Evolutionary conservation across 805 yeast species (phyloP).

Genomic region (Teunomyces atbi): DNA sequence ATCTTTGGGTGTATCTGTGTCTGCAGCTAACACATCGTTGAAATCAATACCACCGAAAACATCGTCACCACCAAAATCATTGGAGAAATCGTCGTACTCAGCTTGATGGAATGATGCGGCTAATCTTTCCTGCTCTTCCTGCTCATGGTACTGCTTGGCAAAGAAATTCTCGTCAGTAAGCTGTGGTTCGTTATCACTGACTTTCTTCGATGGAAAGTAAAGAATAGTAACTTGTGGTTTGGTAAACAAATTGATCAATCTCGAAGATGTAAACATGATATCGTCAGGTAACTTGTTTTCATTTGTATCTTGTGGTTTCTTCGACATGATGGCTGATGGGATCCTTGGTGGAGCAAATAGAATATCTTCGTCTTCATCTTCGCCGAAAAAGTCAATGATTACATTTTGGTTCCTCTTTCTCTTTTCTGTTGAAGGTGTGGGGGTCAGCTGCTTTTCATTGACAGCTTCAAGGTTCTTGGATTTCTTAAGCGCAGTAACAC

Average conservation of each 20-base stretch:
- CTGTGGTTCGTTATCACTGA: constrained; percentile 22
- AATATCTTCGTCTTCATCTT: constrained; percentile 30
- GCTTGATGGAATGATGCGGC: constrained; percentile 41
- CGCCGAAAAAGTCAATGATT: constrained; percentile 32
- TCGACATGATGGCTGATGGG: constrained; percentile 17
- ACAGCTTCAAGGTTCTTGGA: constrained; percentile 24
- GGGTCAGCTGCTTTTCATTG: constrained; percentile 2
- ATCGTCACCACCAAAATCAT: constrained; percentile 33
- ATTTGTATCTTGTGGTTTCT: constrained; percentile 19
- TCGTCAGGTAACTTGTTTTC: constrained; percentile 69
- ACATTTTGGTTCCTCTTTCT: constrained; percentile 22
- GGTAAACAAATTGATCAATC: constrained; percentile 63
- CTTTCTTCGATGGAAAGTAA: constrained; percentile 13
- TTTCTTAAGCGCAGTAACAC: constrained; percentile 60
- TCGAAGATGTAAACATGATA: constrained; percentile 64
- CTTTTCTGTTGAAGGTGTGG: constrained; percentile 9
- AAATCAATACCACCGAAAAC: constrained; percentile 41
- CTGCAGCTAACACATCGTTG: constrained; percentile 38
- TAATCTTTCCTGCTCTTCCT: constrained; percentile 33
- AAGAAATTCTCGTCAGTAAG: constrained; percentile 68
- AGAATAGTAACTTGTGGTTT: constrained; percentile 55
- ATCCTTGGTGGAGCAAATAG: constrained; percentile 35
- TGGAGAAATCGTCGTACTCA: constrained; percentile 38
- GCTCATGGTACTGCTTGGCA: constrained; percentile 59
- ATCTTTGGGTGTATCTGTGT: constrained; percentile 13